phyloP scores from a whole-genome alignment of 768 basidiomycete species.

The Tylopilus intermedius region DNA sequence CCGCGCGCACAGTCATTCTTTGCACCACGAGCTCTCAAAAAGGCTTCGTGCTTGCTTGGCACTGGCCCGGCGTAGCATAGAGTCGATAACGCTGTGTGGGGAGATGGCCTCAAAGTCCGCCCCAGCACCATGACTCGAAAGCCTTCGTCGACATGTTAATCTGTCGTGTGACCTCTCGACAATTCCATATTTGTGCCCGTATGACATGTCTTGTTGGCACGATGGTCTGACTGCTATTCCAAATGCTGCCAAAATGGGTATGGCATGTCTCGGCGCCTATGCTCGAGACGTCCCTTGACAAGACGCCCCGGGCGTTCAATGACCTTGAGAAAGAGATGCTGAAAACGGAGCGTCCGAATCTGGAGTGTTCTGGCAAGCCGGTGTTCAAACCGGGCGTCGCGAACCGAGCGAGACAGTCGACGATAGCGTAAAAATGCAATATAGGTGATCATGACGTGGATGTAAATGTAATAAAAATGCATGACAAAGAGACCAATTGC shows the following conservation, averaged over 20 bases:
- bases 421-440: not conserved
- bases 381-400: no score
- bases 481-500: not conserved
- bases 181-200: not conserved
- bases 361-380: no score
- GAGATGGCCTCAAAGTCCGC: no score
- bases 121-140: not conserved
- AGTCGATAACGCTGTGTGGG: not conserved
- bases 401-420: not conserved
- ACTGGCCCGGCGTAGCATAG: not conserved
- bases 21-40: not conserved
- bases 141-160: not conserved
- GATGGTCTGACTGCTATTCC: not conserved
- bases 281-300: no score
- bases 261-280: not conserved
- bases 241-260: not conserved
- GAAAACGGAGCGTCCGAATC: no score
- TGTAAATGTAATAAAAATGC: not conserved
- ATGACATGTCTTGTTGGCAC: not conserved
- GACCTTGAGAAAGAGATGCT: no score
- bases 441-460: conserved; percentile 1
- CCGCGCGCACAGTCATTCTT: not conserved
- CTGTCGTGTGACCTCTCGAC: not conserved
- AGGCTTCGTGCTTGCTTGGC: not conserved
- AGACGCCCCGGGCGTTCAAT: no score